phyloP scores from a whole-genome alignment of 306 rosid genomes.

The Spatholobus suberectus region DNA sequence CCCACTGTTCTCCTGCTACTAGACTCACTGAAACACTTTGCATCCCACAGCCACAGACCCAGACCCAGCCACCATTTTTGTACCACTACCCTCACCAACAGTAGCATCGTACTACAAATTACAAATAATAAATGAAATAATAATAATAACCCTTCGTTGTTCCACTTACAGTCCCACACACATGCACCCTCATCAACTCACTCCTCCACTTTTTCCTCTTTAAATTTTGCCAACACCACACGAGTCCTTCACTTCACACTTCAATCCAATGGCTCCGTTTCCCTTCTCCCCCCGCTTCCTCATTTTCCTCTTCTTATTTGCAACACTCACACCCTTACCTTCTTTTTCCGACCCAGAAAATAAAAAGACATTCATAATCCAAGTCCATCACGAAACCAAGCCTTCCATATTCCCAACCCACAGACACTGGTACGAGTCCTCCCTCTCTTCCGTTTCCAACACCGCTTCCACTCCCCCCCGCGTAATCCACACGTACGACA shows the following conservation, averaged over 20 bases:
- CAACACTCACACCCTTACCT: slow-evolving; percentile 14
- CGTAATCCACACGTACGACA: slow-evolving; percentile 73
- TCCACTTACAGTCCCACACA: no score
- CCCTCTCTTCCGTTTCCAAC: slow-evolving; percentile 56
- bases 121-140: not conserved
- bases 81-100: not conserved
- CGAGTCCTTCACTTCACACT: not conserved
- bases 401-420: slow-evolving; percentile 87
- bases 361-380: slow-evolving; percentile 69
- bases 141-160: not conserved
- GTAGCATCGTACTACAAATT: not conserved
- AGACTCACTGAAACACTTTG: no score
- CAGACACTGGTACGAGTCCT: slow-evolving; percentile 75
- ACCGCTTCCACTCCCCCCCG: no score
- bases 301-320: slow-evolving; percentile 2
- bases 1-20: not conserved
- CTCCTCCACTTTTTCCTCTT: slow-evolving; percentile 35
- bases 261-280: slow-evolving; percentile 54
- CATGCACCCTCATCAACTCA: not conserved
- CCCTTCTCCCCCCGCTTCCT: not conserved
- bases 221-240: slow-evolving; percentile 34
- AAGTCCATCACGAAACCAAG: slow-evolving; percentile 65
- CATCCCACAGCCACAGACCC: not conserved
- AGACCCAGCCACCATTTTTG: not conserved
- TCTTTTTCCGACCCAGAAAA: not conserved